Conservation (phyloP, 306 rosid species). For the Argentina anserina region DNA sequence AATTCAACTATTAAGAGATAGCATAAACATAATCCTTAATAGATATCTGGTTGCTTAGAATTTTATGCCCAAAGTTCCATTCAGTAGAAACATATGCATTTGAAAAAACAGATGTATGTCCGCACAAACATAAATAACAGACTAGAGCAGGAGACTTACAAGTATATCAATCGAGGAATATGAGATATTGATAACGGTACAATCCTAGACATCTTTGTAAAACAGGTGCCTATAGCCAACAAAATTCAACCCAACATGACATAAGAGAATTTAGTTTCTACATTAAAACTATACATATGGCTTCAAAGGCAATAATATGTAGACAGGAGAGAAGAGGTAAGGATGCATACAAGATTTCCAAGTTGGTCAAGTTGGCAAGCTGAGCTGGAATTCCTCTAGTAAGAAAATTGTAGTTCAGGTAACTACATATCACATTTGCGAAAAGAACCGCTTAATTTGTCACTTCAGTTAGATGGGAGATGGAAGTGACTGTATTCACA, state of each 20-base stretch:
- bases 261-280: neutral
- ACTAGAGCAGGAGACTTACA: conserved; percentile 65
- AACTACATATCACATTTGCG: conserved; percentile 40
- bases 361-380: conserved; percentile 82
- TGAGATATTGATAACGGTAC: conserved; percentile 80
- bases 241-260: conserved; percentile 9
- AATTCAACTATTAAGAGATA: no score
- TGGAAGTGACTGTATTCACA: conserved; percentile 7
- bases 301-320: neutral
- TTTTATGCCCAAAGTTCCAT: no score
- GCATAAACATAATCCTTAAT: no score
- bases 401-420: conserved; percentile 82
- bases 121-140: neutral
- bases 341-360: conserved; percentile 83
- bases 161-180: conserved; percentile 75
- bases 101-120: no score
- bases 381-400: conserved; percentile 98
- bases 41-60: no score
- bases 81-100: no score
- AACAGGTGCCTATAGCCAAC: conserved; percentile 72
- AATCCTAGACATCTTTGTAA: conserved; percentile 84
- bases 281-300: neutral
- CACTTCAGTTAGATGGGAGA: conserved; percentile 5
- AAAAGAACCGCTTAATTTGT: conserved; percentile 15
- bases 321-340: neutral